A percentile compares a stretch with the other conserved stretches of the same genome.
These are phyloP conservation scores for Cercospora janseana DNA, from an alignment of 2,329 filamentous ascomycete species.

Conservation along the genomic window DNA sequence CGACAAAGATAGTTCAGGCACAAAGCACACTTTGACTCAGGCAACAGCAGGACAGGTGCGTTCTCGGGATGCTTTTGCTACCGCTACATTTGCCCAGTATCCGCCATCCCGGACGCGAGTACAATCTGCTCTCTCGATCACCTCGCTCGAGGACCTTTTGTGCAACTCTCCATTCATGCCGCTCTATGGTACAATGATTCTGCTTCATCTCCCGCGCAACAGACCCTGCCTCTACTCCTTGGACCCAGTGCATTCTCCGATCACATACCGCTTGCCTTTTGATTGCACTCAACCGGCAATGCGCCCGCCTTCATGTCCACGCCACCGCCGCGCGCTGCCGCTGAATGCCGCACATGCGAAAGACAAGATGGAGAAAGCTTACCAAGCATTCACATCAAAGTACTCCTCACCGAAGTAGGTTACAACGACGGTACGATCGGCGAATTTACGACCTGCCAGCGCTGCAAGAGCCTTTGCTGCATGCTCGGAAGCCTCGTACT, in stretches of 20 bases:
- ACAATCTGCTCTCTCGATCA: background rate
- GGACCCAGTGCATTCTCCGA: background rate
- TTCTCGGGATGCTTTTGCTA: too few species aligned
- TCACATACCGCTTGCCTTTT: background rate
- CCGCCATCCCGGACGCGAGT: background rate
- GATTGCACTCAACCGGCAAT: background rate
- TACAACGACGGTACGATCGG: conserved; percentile 90
- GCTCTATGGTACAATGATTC: conserved; percentile 9
- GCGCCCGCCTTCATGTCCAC: background rate
- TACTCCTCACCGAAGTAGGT: conserved; percentile 98
- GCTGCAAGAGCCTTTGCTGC: conserved; percentile 82
- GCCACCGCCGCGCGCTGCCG: conserved; percentile 1
- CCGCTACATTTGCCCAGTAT: too few species aligned
- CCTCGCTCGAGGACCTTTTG: conserved; percentile 6
- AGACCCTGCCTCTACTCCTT: background rate
- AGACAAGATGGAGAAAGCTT: conserved; percentile 32
- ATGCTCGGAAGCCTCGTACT: conserved; percentile 75
- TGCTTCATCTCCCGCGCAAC: background rate
- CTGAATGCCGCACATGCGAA: background rate
- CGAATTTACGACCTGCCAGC: conserved; percentile 93
- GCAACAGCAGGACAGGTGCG: conserved; percentile 5
- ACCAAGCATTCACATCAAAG: conserved; percentile 90
- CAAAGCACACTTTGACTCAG: background rate
- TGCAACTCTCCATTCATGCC: conserved; percentile 3
- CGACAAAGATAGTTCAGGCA: conserved; percentile 13